Evolutionary conservation across 306 rosid species (phyloP).

Genomic region (Cicer chorassanicum): DNA sequence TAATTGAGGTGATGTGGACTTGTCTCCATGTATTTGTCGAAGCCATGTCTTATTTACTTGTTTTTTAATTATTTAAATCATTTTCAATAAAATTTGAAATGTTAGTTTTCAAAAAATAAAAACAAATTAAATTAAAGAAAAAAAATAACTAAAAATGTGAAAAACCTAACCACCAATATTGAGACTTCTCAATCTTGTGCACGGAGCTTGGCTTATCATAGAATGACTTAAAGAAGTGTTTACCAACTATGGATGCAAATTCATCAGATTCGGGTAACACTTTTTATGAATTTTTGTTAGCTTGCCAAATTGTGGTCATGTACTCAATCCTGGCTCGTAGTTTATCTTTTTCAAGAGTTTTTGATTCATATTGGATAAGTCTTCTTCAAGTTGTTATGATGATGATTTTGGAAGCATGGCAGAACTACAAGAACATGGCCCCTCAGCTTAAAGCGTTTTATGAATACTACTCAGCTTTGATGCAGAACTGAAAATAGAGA

Average conservation of each 20-base stretch:
- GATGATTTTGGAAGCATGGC: constrained; percentile 99
- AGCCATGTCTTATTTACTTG: no score
- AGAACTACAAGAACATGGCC: constrained; percentile 96
- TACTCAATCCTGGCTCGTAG: constrained; percentile 3
- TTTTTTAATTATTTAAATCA: no score
- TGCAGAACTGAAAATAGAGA: constrained; percentile 51
- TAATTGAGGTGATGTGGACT: no score
- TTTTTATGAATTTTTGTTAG: constrained; percentile 7
- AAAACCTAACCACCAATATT: no score
- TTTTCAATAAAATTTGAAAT: no score
- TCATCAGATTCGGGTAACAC: constrained; percentile 92
- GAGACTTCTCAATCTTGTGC: constrained; percentile 40
- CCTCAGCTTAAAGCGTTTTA: constrained; percentile 76
- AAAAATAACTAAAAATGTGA: no score
- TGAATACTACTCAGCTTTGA: constrained; percentile 87
- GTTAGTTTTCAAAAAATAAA: no score
- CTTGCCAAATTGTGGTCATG: background rate
- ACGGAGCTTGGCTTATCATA: constrained; percentile 79
- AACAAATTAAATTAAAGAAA: no score
- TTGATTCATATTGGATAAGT: constrained; percentile 90
- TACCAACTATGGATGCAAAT: constrained; percentile 89
- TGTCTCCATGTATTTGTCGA: no score
- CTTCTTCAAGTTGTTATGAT: constrained; percentile 99
- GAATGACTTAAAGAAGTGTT: constrained; percentile 73
- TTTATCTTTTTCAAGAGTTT: constrained; percentile 62